A percentile compares a stretch with the other conserved stretches of the same genome.
Conservation (phyloP, 2,329 filamentous ascomycete species). For the Trichoderma sp. region DNA sequence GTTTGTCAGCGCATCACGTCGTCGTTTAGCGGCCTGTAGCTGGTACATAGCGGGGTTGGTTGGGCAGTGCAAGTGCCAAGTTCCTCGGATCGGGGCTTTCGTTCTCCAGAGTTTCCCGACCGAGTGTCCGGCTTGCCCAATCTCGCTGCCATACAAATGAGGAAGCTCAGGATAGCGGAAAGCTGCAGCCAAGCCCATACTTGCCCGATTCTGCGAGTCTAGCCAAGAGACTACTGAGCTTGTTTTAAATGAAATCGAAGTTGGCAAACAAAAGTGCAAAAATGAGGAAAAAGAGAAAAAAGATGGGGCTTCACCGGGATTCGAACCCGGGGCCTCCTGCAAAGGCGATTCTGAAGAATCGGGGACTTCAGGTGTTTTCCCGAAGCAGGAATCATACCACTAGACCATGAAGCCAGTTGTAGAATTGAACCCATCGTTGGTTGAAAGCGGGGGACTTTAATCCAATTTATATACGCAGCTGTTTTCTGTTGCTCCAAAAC, state of each 20-base stretch:
- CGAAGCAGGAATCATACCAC: slow-evolving; percentile 32
- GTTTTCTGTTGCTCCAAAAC: not conserved
- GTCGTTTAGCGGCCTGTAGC: not conserved
- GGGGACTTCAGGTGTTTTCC: slow-evolving; percentile 24
- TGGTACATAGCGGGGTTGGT: not conserved
- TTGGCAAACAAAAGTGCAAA: not conserved
- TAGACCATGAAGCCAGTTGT: slow-evolving; percentile 29
- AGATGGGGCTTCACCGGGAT: slow-evolving; percentile 26
- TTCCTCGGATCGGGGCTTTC: not conserved
- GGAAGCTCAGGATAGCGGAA: not conserved
- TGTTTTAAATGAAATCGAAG: not conserved
- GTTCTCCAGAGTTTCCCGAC: not conserved
- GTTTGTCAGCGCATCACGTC: slow-evolving; percentile 17
- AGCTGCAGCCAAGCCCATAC: not conserved
- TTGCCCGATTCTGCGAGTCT: not conserved
- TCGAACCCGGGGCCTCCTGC: slow-evolving; percentile 30
- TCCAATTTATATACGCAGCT: not conserved
- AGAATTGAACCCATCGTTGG: slow-evolving; percentile 19
- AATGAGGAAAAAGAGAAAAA: slow-evolving; percentile 3
- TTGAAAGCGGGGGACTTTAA: not conserved
- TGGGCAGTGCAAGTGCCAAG: not conserved
- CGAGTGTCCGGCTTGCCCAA: not conserved
- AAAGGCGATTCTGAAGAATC: slow-evolving; percentile 27
- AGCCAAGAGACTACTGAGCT: not conserved
- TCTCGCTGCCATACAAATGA: not conserved